Conservation (phyloP, 73 alveolate genomes). For the Blepharisma stoltei region DNA sequence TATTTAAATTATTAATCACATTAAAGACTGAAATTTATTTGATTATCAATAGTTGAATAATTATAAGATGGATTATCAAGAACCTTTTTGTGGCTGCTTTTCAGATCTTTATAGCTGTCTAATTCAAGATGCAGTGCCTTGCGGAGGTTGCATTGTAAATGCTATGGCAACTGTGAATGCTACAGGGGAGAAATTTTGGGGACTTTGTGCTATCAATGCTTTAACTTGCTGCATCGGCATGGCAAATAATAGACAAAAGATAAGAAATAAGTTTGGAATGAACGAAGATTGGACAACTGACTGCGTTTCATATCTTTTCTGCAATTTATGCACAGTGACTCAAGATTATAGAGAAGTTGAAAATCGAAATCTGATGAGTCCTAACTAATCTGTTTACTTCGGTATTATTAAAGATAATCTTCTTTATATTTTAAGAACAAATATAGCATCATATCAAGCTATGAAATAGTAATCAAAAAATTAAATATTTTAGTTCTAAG, state of each 20-base stretch:
- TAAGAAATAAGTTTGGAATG: background rate
- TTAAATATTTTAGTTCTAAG: too few species aligned
- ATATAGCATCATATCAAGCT: too few species aligned
- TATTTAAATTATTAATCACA: too few species aligned
- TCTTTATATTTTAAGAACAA: too few species aligned
- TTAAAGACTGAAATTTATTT: too few species aligned
- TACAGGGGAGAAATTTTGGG: background rate
- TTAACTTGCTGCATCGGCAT: slow-evolving; percentile 7
- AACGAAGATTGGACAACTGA: background rate
- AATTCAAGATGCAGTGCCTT: background rate
- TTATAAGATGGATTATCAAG: slow-evolving; percentile 4
- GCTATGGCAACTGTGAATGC: slow-evolving; percentile 11
- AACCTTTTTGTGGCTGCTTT: slow-evolving; percentile 8
- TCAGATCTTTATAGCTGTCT: slow-evolving; percentile 19
- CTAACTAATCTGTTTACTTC: background rate
- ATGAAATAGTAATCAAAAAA: too few species aligned
- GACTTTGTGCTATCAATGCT: background rate
- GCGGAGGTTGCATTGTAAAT: background rate
- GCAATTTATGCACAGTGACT: background rate
- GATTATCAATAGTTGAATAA: background rate
- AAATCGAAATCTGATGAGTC: background rate
- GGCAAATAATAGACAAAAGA: slow-evolving; percentile 4
- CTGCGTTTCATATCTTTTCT: background rate
- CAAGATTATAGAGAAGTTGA: slow-evolving; percentile 19
- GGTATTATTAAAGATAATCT: too few species aligned